Percentiles rank a stretch among this genome's conserved stretches.
Evolutionary conservation across 192 early-diverging fungal species (phyloP).

Genomic region (Borealophlyctis nickersoniae): DNA sequence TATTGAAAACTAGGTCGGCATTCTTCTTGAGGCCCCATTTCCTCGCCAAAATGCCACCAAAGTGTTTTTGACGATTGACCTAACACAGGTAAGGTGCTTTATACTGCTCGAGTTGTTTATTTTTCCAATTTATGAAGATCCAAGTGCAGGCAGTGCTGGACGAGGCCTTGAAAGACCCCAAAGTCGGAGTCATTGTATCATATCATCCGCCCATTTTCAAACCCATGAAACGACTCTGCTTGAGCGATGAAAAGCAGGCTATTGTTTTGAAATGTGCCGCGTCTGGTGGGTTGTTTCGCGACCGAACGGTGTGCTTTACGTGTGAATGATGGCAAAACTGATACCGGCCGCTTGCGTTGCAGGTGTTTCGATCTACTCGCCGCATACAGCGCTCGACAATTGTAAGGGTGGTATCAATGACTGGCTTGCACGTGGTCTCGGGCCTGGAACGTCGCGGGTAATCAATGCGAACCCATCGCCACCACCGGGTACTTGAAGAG

Average conservation of each 20-base stretch:
- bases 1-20: slow-evolving; percentile 51
- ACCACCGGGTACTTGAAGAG: slow-evolving; percentile 41
- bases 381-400: slow-evolving; percentile 87
- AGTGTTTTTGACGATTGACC: slow-evolving; percentile 91
- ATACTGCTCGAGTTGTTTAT: slow-evolving; percentile 65
- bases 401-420: slow-evolving; percentile 82
- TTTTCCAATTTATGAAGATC: background rate
- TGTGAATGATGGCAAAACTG: too few relatives aligned
- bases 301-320: too few relatives aligned
- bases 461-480: slow-evolving; percentile 43
- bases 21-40: slow-evolving; percentile 81
- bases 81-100: slow-evolving; percentile 76
- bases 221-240: slow-evolving; percentile 71
- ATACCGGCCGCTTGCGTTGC: too few relatives aligned
- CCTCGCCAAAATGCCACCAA: slow-evolving; percentile 64
- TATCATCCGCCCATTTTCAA: slow-evolving; percentile 95
- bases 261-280: slow-evolving; percentile 80
- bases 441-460: slow-evolving; percentile 29
- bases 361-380: slow-evolving; percentile 79
- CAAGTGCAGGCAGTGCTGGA: slow-evolving; percentile 56
- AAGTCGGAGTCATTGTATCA: slow-evolving; percentile 81
- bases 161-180: slow-evolving; percentile 70
- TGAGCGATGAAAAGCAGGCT: slow-evolving; percentile 73
- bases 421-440: slow-evolving; percentile 78
- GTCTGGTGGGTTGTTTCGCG: slow-evolving; percentile 58